Conservation (phyloP, 805 yeast genomes). For the Pichia eremophila region DNA sequence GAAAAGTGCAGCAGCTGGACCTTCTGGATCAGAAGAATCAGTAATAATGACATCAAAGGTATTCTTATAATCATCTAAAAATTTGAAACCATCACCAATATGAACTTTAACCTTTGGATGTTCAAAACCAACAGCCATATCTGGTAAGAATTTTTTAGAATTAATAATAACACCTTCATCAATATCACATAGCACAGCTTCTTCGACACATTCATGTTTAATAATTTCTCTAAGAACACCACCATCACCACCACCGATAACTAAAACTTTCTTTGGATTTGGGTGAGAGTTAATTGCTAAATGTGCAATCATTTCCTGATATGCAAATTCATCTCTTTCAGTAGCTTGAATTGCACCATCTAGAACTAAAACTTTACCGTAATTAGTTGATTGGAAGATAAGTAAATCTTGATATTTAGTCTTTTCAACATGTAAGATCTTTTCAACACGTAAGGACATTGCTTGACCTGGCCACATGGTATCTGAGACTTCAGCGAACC, state of each 20-base stretch:
- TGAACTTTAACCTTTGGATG: constrained; percentile 88
- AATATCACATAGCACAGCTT: constrained; percentile 87
- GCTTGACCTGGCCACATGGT: constrained; percentile 99
- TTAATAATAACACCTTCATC: constrained; percentile 88
- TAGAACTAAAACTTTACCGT: constrained; percentile 90
- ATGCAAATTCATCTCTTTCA: constrained; percentile 94
- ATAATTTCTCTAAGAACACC: constrained; percentile 94
- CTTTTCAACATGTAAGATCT: constrained; percentile 74
- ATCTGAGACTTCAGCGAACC: constrained; percentile 93
- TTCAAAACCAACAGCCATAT: constrained; percentile 70
- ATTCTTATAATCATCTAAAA: constrained; percentile 72
- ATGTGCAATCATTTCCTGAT: constrained; percentile 98
- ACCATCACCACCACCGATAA: constrained; percentile 98
- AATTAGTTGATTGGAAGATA: constrained; percentile 85
- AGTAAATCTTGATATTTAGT: constrained; percentile 90
- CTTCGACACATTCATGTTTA: constrained; percentile 79
- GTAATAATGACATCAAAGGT: constrained; percentile 92
- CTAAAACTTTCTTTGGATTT: constrained; percentile 86
- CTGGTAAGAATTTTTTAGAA: constrained; percentile 80
- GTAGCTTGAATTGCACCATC: constrained; percentile 95
- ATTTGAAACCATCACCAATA: constrained; percentile 97
- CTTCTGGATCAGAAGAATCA: constrained; percentile 97
- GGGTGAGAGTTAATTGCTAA: constrained; percentile 89
- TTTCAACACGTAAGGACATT: constrained; percentile 80
- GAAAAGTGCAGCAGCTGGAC: constrained; percentile 92